Conservation (phyloP, 306 rosid genomes). For the Glycine tomentella region DNA sequence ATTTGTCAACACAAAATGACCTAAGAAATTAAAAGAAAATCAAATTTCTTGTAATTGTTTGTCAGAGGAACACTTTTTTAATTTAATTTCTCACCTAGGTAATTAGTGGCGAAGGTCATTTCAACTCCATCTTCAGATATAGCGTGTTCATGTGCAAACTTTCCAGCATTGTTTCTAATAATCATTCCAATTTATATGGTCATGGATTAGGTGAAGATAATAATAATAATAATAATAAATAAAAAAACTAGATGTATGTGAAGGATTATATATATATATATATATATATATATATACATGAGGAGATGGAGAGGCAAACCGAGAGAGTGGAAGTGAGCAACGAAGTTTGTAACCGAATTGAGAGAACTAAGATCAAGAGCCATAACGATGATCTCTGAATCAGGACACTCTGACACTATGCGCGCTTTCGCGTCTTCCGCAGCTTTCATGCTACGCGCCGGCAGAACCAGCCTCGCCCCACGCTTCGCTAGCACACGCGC, state of each 20-base stretch:
- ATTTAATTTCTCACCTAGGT: conserved; percentile 55
- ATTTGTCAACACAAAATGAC: conserved; percentile 88
- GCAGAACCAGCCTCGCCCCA: conserved; percentile 80
- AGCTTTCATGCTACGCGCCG: conserved; percentile 74
- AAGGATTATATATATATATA: too few species aligned
- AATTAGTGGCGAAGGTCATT: conserved; percentile 93
- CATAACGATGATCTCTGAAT: conserved; percentile 65
- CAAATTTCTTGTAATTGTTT: too few species aligned
- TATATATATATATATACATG: conserved; percentile 73
- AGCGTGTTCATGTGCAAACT: conserved; percentile 74
- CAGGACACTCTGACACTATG: conserved; percentile 66
- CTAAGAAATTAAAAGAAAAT: conserved; percentile 41
- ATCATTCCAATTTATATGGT: background rate
- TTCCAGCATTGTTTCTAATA: conserved; percentile 91
- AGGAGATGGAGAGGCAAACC: conserved; percentile 80
- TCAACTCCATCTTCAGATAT: conserved; percentile 88
- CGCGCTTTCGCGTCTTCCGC: conserved; percentile 78
- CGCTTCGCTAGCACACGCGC: conserved; percentile 85
- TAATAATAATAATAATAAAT: too few species aligned
- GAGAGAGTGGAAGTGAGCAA: conserved; percentile 61
- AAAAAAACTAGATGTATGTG: background rate
- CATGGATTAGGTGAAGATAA: background rate
- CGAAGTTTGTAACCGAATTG: conserved; percentile 68
- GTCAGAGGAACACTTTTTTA: too few species aligned
- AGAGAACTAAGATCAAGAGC: conserved; percentile 89